These are phyloP conservation scores for Lasiodiplodia theobromae DNA, from an alignment of 2,329 filamentous ascomycete genomes.

Conservation along the genomic window DNA sequence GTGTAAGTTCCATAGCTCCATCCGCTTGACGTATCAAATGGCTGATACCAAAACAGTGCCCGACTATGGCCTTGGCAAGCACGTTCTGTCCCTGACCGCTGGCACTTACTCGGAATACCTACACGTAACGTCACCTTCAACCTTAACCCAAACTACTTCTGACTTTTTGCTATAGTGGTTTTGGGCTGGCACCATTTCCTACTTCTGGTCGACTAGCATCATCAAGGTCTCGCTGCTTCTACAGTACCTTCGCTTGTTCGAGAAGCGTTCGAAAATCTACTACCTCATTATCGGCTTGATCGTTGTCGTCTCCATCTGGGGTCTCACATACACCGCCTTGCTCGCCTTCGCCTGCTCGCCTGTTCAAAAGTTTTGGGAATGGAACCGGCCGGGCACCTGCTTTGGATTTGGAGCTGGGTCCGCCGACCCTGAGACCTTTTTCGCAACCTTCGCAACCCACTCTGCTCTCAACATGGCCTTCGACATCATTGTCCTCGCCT, in stretches of 20 bases:
- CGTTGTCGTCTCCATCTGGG: constrained; percentile 39
- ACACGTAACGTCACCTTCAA: constrained; percentile 35
- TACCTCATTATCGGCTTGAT: constrained; percentile 37
- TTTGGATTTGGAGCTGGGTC: constrained; percentile 43
- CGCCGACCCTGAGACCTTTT: constrained; percentile 40
- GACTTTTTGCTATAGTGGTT: constrained; percentile 36
- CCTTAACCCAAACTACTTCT: background rate
- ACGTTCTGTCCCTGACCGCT: constrained; percentile 39
- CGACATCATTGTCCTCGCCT: constrained; percentile 41
- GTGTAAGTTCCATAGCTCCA: constrained; percentile 36
- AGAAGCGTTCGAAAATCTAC: constrained; percentile 34
- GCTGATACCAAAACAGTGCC: constrained; percentile 40
- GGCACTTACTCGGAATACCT: constrained; percentile 37
- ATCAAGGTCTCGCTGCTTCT: constrained; percentile 48
- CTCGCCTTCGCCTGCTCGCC: constrained; percentile 43
- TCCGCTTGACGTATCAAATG: background rate
- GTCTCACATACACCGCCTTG: constrained; percentile 40
- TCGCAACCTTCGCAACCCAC: constrained; percentile 41
- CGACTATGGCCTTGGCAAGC: constrained; percentile 42
- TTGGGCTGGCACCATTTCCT: constrained; percentile 42
- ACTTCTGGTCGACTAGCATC: constrained; percentile 42
- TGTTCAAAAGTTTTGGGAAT: constrained; percentile 43
- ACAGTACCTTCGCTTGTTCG: constrained; percentile 47
- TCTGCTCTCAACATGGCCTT: constrained; percentile 43
- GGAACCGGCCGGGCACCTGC: constrained; percentile 37